Evolutionary conservation across 2,329 filamentous ascomycete species (phyloP), one percentile per base, ranked within the genome.

Genomic region (Chaetomium strumarium): DNA sequence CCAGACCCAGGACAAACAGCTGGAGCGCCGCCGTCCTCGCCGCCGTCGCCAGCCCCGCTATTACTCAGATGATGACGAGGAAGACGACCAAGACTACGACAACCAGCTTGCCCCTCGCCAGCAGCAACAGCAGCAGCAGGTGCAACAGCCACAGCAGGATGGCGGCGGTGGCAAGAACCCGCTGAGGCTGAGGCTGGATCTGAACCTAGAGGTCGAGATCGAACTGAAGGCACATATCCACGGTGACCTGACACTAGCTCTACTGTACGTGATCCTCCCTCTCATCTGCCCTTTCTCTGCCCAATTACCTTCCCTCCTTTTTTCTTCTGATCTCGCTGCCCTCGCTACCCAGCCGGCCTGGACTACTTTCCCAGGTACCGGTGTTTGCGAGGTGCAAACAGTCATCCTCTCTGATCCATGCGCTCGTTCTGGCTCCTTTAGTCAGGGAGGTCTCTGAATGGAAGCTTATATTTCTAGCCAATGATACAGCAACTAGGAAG

Each of bases 181-280:
- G 20, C 68, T 90, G 65, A 84, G 84, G 67, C 69, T 91, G 65
- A 75, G 82, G 51, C 70, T 90, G 31, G 86, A 91, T 65, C 72
- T 90, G 51, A 90, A 91, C 68, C 70, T 91, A 49, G 87, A 91
- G 63, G 78, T 91, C 47, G 86, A 91, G 70, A 86, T 91, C 60
- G 82, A 89, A 68, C 73, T 91, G 50, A 90, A 89, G 74, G 87
- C 87, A 17, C 85, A 81, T 66, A 89, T 91, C 57, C 81, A 89
- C 61, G 87, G 87, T 62, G 87, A 90, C 71, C 67, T 91, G 63
- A 88, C 85, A 9, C 68, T 90, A 55, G 82, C 80, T 53, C 74
- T 90, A 64, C 81, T 86, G 86, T 89, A 78, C 60, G 72, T 70
- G 5, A 13, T 19, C 34, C 29, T 30, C 24, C n/a, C 7, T 16